Evolutionary conservation across 257 asterid species (phyloP).

Genomic region (Ilex asprella): DNA sequence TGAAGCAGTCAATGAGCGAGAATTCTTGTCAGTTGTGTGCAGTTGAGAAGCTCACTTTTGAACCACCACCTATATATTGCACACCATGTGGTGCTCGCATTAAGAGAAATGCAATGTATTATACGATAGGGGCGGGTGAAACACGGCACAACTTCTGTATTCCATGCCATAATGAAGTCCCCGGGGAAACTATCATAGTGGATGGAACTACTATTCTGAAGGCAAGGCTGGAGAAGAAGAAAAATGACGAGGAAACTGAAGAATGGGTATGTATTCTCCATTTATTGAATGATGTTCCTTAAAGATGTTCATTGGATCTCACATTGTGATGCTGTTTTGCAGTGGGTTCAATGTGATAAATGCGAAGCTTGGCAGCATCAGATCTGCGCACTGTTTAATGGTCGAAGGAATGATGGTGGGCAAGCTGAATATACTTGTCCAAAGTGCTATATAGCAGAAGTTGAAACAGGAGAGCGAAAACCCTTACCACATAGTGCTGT

Average conservation of each 20-base stretch:
- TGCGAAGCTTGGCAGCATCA: slow-evolving; percentile 99
- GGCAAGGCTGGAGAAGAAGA: slow-evolving; percentile 81
- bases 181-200: slow-evolving; percentile 74
- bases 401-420: slow-evolving; percentile 97
- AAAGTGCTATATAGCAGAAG: slow-evolving; percentile 78
- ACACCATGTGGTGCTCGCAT: slow-evolving; percentile 92
- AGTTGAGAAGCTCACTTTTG: slow-evolving; percentile 93
- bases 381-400: slow-evolving; percentile 93
- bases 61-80: slow-evolving; percentile 95
- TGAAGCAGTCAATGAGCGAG: slow-evolving; percentile 88
- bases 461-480: slow-evolving; percentile 87
- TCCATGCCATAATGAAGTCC: slow-evolving; percentile 81
- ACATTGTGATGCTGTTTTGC: slow-evolving; percentile 20
- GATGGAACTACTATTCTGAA: slow-evolving; percentile 68
- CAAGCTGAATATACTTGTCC: slow-evolving; percentile 99
- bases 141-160: slow-evolving; percentile 86
- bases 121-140: slow-evolving; percentile 85
- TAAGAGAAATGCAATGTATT: slow-evolving; percentile 89
- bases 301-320: no score
- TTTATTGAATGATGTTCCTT: neutral
- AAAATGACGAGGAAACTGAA: slow-evolving; percentile 89
- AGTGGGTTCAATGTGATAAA: slow-evolving; percentile 99
- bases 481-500: slow-evolving; percentile 94
- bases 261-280: slow-evolving; percentile 66
- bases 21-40: slow-evolving; percentile 98